Evolutionary conservation across 352 stramenopile species (phyloP).

Genomic region (Phytophthora ohioensis): DNA sequence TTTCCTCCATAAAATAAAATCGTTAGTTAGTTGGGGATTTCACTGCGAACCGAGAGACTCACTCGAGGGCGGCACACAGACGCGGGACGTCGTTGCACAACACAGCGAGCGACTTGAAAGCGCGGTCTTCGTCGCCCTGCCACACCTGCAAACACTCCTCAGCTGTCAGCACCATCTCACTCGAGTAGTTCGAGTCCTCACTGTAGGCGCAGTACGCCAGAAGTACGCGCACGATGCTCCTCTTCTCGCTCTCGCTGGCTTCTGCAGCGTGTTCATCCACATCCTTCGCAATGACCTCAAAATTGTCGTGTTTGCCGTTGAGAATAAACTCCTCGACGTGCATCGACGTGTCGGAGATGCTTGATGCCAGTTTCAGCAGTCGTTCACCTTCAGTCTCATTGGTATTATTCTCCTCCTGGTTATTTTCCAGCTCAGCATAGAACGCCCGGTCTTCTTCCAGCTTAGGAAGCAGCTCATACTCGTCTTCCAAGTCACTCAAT

Average conservation of each 20-base stretch:
- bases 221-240: conserved; percentile 63
- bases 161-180: conserved; percentile 69
- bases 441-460: conserved; percentile 42
- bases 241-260: conserved; percentile 48
- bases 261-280: conserved; percentile 48
- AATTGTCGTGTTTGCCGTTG: conserved; percentile 59
- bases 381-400: conserved; percentile 38
- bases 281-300: conserved; percentile 57
- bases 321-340: conserved; percentile 70
- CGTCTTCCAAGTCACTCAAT: conserved; percentile 49
- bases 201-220: conserved; percentile 83
- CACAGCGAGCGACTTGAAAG: conserved; percentile 76
- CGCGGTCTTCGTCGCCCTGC: conserved; percentile 70
- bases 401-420: conserved; percentile 24
- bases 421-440: conserved; percentile 41
- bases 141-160: conserved; percentile 74
- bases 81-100: conserved; percentile 71
- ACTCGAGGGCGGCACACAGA: conserved; percentile 54
- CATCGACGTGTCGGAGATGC: conserved; percentile 44
- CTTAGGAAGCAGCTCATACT: conserved; percentile 48
- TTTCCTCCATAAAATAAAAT: conserved; percentile 31
- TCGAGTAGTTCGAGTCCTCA: conserved; percentile 65
- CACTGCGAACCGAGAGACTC: conserved; percentile 4
- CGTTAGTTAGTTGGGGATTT: conserved; percentile 2
- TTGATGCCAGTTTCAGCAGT: conserved; percentile 46